Conservation (phyloP, 2,329 filamentous ascomycete species). For the Fusarium newnesense region DNA sequence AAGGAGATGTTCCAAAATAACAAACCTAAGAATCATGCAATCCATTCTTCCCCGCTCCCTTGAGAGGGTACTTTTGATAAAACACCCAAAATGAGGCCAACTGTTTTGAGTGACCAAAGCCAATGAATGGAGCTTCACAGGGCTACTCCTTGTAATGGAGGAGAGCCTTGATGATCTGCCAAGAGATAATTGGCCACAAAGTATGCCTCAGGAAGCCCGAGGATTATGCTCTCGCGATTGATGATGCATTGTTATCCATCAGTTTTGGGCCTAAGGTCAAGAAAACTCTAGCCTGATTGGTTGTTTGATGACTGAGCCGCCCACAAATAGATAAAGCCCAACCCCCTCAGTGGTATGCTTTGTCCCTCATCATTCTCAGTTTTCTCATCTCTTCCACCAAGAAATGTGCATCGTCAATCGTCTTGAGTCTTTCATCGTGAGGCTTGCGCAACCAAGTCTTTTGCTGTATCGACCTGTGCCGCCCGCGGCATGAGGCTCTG, state of each 20-base stretch:
- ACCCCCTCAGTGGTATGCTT: constrained; percentile 16
- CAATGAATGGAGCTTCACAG: background rate
- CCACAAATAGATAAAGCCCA: constrained; percentile 29
- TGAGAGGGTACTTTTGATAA: background rate
- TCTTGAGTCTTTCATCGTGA: background rate
- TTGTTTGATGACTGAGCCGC: background rate
- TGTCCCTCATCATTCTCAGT: constrained; percentile 14
- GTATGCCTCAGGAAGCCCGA: background rate
- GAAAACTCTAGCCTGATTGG: constrained; percentile 17
- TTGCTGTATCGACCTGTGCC: background rate
- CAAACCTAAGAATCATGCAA: background rate
- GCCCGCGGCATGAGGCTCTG: background rate
- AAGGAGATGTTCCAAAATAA: background rate
- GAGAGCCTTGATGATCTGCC: background rate
- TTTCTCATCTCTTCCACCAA: background rate
- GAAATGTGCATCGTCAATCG: background rate
- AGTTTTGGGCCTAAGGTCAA: background rate
- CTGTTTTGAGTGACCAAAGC: background rate
- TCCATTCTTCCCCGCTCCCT: background rate
- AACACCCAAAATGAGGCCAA: background rate
- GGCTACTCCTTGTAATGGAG: background rate
- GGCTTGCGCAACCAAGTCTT: background rate
- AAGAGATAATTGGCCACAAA: background rate
- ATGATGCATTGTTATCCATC: background rate
- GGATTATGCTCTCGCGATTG: background rate